Evolutionary conservation across 768 basidiomycete species (phyloP).

Genomic region (Obba rivulosa): DNA sequence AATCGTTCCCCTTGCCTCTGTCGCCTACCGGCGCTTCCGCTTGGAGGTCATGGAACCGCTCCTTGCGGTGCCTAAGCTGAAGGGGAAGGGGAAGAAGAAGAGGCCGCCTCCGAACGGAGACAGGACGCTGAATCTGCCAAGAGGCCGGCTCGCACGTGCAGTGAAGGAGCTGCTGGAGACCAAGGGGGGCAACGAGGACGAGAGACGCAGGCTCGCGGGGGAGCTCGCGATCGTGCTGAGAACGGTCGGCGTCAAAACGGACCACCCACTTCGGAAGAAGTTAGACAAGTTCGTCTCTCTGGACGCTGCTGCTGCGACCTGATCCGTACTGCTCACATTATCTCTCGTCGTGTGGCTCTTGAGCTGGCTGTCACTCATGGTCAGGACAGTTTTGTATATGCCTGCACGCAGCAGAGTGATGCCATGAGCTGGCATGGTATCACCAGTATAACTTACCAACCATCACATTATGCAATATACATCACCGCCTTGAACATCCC

Average conservation of each 20-base stretch:
- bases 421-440: background rate
- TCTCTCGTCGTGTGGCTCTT: background rate
- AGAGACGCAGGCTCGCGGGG: conserved; percentile 39
- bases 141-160: conserved; percentile 63
- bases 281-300: conserved; percentile 60
- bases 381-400: too few species aligned
- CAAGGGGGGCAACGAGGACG: conserved; percentile 40
- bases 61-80: conserved; percentile 60
- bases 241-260: conserved; percentile 50
- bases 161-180: conserved; percentile 61
- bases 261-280: conserved; percentile 65
- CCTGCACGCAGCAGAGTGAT: background rate
- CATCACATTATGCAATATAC: too few species aligned
- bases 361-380: background rate
- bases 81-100: conserved; percentile 45
- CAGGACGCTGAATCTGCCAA: conserved; percentile 39
- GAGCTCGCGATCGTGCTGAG: conserved; percentile 49
- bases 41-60: conserved; percentile 68
- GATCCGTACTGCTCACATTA: background rate
- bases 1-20: conserved; percentile 54
- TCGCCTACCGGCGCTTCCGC: conserved; percentile 69
- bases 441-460: too few species aligned
- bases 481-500: background rate
- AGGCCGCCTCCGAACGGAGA: conserved; percentile 36
- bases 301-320: too few species aligned